Base-by-base conservation (phyloP, 2,329 filamentous ascomycete species). In the Bimuria novae-zelandiae region DNA sequence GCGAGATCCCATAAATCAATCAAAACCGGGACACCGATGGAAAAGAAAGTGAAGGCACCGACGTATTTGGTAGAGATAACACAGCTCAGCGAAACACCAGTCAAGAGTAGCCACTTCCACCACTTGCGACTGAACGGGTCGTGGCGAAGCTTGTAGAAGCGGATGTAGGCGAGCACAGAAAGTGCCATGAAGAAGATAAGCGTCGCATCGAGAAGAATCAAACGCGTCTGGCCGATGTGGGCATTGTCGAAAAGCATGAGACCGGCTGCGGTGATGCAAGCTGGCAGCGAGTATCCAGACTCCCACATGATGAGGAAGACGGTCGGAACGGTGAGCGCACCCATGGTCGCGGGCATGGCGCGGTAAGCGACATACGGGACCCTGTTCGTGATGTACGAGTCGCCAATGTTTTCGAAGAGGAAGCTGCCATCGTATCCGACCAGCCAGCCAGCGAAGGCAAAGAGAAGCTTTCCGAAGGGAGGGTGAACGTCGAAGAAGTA, bases 401-500 rank as follows among this genome's bases (percentile, higher is more conserved):
- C 94, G 70, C 94, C 94, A 75, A 99, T 99, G 79, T 97, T 99
- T 66, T 99, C 94, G 77, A 99, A 99, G 72, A 96, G 86, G 79
- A 97, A 99, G 72, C 92, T 87, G 64, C 94, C 94, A 78, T 97
- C 90, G 75, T 96, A 99, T 69, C 94, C 94, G 48, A 97, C 90
- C 49, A 97, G 84, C 94, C 94, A 99, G 73, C 94, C 94, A 78
- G 96, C 92, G 61, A 97, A 85, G 63, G 92, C 94, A 73, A 97
- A 97, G 45, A 99, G 87, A 55, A 99, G 91, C 82, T 99, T 99
- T 76, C 90, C 94, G 67, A 99, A 95, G 14, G 94, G 94, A 63
- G 94, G 94, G 76, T 99, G 94, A 50, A 99, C 94, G 79, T 99
- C 94, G 86, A 99, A 99, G 83, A 99, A 99, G 81, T 97, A 99